Evolutionary conservation across 176 grass and related monocot genomes (phyloP).

Genomic region (Oryza brachyantha): DNA sequence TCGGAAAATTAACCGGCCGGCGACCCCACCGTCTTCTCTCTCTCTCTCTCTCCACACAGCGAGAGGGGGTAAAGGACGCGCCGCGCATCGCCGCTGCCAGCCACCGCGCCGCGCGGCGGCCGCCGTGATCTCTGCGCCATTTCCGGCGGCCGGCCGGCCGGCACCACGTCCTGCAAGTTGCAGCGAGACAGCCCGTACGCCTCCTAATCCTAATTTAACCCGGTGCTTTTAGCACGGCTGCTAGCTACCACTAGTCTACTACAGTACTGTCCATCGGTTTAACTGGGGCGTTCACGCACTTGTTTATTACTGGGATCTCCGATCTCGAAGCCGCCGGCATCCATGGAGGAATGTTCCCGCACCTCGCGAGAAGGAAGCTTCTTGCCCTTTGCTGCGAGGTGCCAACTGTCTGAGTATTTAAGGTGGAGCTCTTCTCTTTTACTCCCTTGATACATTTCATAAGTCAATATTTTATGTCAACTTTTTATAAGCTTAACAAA

Average conservation of each 20-base stretch:
- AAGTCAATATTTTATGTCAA: no score
- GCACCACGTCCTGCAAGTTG: background rate
- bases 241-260: background rate
- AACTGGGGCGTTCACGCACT: background rate
- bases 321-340: background rate
- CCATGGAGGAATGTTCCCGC: slow-evolving; percentile 12
- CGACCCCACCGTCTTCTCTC: slow-evolving; percentile 20
- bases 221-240: background rate
- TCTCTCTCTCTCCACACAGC: background rate
- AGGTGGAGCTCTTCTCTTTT: no score
- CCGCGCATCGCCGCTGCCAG: background rate
- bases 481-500: no score
- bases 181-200: background rate
- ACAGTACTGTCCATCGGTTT: background rate
- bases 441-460: no score
- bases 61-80: background rate
- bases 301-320: background rate
- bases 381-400: background rate
- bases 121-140: background rate
- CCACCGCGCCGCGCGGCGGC: background rate
- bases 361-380: background rate
- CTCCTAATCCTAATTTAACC: background rate
- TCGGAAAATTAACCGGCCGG: background rate
- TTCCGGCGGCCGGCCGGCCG: background rate
- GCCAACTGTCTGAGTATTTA: no score